phyloP scores from a whole-genome alignment of 371 early-diverging fungal species.

The Enterocytospora artemiae region DNA sequence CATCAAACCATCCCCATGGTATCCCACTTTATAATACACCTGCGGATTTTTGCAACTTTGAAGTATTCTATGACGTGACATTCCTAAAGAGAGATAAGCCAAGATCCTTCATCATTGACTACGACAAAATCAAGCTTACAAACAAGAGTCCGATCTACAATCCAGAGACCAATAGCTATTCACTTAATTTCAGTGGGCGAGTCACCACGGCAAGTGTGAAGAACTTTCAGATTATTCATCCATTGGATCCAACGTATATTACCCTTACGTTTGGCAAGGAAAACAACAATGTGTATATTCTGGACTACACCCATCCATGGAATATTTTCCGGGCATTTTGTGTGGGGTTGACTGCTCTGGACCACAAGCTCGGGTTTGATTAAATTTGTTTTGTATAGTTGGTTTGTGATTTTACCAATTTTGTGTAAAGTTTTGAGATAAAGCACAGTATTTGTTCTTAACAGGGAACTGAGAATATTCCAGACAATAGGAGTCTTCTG shows the following conservation, averaged over 20 bases:
- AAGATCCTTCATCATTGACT: conserved; percentile 18
- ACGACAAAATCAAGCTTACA: conserved; percentile 30
- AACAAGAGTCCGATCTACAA: conserved; percentile 60
- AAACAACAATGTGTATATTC: conserved; percentile 67
- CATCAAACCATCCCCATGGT: too few species aligned
- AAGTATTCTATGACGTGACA: conserved; percentile 23
- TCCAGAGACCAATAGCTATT: conserved; percentile 78
- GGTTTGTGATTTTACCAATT: too few species aligned
- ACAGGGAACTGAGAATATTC: too few species aligned
- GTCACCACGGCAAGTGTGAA: conserved; percentile 82
- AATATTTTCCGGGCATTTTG: conserved; percentile 78
- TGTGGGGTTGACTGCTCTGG: conserved; percentile 72
- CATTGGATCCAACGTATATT: conserved; percentile 62
- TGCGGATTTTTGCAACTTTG: not conserved
- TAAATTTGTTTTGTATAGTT: too few species aligned
- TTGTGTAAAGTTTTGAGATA: too few species aligned
- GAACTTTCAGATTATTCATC: conserved; percentile 79
- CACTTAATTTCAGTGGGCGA: conserved; percentile 79
- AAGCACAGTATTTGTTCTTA: too few species aligned
- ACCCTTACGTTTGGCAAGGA: conserved; percentile 83
- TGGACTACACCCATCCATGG: conserved; percentile 86
- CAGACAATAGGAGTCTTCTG: too few species aligned
- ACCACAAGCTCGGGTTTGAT: conserved; percentile 43
- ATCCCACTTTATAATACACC: not conserved
- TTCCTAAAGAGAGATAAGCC: conserved; percentile 29